Base-by-base conservation (phyloP, 2,329 filamentous ascomycete species). In the Rhinocladiella mackenziei region DNA sequence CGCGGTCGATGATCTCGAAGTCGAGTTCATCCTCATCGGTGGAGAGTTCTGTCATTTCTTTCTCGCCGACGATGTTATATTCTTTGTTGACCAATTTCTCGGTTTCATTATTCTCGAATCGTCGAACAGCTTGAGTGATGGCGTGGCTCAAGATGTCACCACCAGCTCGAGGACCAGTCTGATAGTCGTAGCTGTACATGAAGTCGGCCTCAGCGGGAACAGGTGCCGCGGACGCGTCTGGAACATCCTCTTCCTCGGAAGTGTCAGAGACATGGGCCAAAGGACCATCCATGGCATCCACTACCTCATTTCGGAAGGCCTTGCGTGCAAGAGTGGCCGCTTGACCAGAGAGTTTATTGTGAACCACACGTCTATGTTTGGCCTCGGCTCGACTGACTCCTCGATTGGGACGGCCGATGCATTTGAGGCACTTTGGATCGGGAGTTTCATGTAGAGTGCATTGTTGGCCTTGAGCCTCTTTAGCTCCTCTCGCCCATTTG, bases 81-180 rank as follows among this genome's bases (percentile, higher is more conserved):
- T 81, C 77, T 43, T 71, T 69, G 64, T 73, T 75, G 60, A 78
- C 72, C 35, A 81, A 61, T 64, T 78, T 77, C 62, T 78, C 75
- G 2, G 76, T 80, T 63, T 78, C 73, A 56, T 73, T 73, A 50
- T 72, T 74, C 64, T 81, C 77, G 58, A 73, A 81, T 51, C 70
- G 72, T 65, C 78, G 72, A 29, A 80, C 73, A 1, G 78, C 78
- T 61, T 77, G 73, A 43, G 68, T 70, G 23, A 81, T 65, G 8
- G 78, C 77, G 11, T 67, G 66, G 47, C 74, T 73, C 36, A 81
- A 67, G 58, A 81, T 71, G 58, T 77, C 75, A 61, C 74, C 75
- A 29, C 77, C 77, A 37, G 72, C 66, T 47, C 62, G 67, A 11
- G 75, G 75, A 18, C 71, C 71, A 14, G 65, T 62, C 3, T 64